Evolutionary conservation across 139 green algal species (phyloP), one percentile per base, ranked within the genome.

Genomic region (Chlamydomonas asymmetrica): DNA sequence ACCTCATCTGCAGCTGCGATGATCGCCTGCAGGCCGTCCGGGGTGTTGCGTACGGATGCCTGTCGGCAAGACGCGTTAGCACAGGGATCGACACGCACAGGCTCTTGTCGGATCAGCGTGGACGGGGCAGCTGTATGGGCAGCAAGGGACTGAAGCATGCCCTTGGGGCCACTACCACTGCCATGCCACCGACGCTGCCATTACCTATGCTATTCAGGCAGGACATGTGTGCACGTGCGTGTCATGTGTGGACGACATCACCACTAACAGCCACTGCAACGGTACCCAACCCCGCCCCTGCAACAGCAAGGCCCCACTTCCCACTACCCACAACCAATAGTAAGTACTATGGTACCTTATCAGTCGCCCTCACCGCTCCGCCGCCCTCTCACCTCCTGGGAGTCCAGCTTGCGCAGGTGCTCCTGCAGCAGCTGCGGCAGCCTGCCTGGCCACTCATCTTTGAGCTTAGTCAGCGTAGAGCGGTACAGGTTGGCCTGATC

Each of bases 401-500:
- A 66, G 32, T 63, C 76, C 63, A 86, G 20, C 48, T 86, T 84
- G 57, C 80, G 80, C 40, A 95, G 69, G 31, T 78, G 63, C 86
- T 94, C 89, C 61, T 76, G 66, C 66, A 95, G 84, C 62, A 95
- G 74, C n/a, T n/a, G n/a, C 7, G 92, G 89, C 82, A 96, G 80
- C 76, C 94, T 85, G 22, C 31, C 54, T 1, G 88, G 88, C 63
- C 86, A 74, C n/a, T 64, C 68, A 13, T 37, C 61, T 37, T 80
- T 37, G 50, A 95, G 75, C 71, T 90, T 70, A 0, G 62, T 32
- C 4, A 71, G 38, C 61, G 92, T 70, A 2, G 39, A 27, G 56
- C 56, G 64, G 27, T 87, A 88, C 32, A 73, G 49, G 37, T 48
- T 59, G 1, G 71, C 72, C 56, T 76, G 72, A 9, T 25, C 66